phyloP scores from a whole-genome alignment of 805 yeast species.

The Metschnikowia peoriensis region DNA sequence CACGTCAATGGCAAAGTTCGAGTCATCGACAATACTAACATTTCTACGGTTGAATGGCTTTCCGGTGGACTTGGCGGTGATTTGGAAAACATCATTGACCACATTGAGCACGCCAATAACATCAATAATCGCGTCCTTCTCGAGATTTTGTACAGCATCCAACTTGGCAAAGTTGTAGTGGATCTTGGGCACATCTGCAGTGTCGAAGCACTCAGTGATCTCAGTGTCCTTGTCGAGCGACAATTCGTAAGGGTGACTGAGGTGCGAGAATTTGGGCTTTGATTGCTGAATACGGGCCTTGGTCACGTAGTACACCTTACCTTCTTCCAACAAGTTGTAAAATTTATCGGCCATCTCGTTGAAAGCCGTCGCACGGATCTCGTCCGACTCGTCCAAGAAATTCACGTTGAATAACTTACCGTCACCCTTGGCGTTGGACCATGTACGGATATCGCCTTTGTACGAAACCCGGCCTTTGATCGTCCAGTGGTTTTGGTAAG shows the following conservation, averaged over 20 bases:
- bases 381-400: conserved; percentile 91
- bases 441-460: conserved; percentile 84
- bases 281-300: conserved; percentile 80
- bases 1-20: conserved; percentile 68
- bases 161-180: conserved; percentile 74
- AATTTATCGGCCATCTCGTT: conserved; percentile 81
- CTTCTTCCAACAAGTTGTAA: conserved; percentile 77
- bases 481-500: conserved; percentile 88
- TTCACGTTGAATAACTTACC: conserved; percentile 89
- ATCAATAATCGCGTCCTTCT: conserved; percentile 73
- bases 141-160: conserved; percentile 61
- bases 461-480: conserved; percentile 88
- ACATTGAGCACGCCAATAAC: conserved; percentile 83
- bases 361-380: conserved; percentile 93
- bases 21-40: conserved; percentile 78
- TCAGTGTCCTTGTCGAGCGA: conserved; percentile 75
- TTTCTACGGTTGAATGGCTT: conserved; percentile 92
- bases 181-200: conserved; percentile 69
- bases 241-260: conserved; percentile 87
- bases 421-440: conserved; percentile 82
- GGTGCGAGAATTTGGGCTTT: conserved; percentile 79
- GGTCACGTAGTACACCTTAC: conserved; percentile 81
- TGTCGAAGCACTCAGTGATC: conserved; percentile 64
- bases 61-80: conserved; percentile 84
- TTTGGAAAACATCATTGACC: conserved; percentile 71